Evolutionary conservation across 2,329 filamentous ascomycete species (phyloP).

Genomic region (Claviceps spartinae): DNA sequence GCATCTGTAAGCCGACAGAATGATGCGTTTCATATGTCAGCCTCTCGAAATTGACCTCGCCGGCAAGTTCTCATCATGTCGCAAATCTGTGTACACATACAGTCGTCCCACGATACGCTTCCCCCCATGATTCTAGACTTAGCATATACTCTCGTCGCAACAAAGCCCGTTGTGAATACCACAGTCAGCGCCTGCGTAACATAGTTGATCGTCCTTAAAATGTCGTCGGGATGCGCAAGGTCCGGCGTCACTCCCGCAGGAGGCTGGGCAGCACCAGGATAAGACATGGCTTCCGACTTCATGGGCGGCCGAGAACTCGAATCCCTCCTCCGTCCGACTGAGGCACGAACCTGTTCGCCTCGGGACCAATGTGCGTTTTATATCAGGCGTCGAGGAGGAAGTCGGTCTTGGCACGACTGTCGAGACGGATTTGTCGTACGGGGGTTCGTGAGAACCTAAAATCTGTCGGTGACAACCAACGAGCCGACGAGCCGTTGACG

Average conservation of each 20-base stretch:
- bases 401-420: too few species aligned
- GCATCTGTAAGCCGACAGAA: conserved; percentile 5
- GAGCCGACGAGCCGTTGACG: too few species aligned
- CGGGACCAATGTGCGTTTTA: too few species aligned
- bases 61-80: background rate
- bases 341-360: too few species aligned
- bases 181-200: conserved; percentile 17
- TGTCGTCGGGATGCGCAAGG: conserved; percentile 14
- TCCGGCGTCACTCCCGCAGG: conserved; percentile 14
- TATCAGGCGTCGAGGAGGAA: too few species aligned
- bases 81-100: conserved; percentile 9
- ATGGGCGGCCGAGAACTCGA: background rate
- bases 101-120: conserved; percentile 14
- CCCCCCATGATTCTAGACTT: conserved; percentile 11
- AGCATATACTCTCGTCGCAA: conserved; percentile 14
- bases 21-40: background rate
- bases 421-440: too few species aligned
- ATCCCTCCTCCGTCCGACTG: too few species aligned
- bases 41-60: background rate
- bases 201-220: conserved; percentile 15
- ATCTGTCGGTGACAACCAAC: too few species aligned
- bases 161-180: conserved; percentile 13
- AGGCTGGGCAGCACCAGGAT: conserved; percentile 12
- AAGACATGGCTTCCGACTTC: conserved; percentile 7
- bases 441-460: too few species aligned